Evolutionary conservation across 208 protist species (phyloP).

Genomic region (Crithidia bombi): DNA sequence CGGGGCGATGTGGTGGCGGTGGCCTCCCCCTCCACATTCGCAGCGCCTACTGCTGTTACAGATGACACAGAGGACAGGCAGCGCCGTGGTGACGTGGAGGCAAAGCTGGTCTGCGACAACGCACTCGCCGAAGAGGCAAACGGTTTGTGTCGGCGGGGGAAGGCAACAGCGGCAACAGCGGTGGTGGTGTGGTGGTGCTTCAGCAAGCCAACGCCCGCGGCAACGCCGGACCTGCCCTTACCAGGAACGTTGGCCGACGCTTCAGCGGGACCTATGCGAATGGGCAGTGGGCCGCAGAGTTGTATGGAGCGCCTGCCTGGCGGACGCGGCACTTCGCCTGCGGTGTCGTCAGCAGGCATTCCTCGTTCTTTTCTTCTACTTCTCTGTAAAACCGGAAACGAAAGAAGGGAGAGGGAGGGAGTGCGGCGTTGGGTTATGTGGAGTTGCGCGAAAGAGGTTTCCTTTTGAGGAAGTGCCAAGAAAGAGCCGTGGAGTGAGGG

Average conservation of each 20-base stretch:
- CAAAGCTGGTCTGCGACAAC: background rate
- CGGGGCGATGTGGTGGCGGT: slow-evolving; percentile 6
- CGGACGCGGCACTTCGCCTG: background rate
- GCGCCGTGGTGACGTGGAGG: background rate
- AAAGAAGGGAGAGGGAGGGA: too few species aligned
- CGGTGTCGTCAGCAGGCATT: slow-evolving; percentile 2
- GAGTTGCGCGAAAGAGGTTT: too few species aligned
- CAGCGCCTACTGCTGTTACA: background rate
- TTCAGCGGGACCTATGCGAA: background rate
- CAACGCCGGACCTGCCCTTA: too few species aligned
- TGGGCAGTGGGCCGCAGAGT: slow-evolving; percentile 3
- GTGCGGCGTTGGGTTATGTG: too few species aligned
- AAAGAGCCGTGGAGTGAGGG: too few species aligned
- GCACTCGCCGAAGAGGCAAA: background rate
- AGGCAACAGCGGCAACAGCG: too few species aligned
- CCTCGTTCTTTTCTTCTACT: background rate
- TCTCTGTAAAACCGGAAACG: background rate
- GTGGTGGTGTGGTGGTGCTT: too few species aligned
- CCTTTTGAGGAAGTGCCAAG: too few species aligned
- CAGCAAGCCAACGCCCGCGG: too few species aligned
- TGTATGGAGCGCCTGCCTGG: slow-evolving; percentile 14
- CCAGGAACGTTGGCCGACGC: too few species aligned
- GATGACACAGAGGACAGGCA: background rate
- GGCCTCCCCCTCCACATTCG: background rate
- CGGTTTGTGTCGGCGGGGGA: too few species aligned